A percentile compares a stretch with the other conserved stretches of the same genome.
These are phyloP conservation scores for Saprolegnia diclina DNA, from an alignment of 352 stramenopile species.

Conservation along the genomic window DNA sequence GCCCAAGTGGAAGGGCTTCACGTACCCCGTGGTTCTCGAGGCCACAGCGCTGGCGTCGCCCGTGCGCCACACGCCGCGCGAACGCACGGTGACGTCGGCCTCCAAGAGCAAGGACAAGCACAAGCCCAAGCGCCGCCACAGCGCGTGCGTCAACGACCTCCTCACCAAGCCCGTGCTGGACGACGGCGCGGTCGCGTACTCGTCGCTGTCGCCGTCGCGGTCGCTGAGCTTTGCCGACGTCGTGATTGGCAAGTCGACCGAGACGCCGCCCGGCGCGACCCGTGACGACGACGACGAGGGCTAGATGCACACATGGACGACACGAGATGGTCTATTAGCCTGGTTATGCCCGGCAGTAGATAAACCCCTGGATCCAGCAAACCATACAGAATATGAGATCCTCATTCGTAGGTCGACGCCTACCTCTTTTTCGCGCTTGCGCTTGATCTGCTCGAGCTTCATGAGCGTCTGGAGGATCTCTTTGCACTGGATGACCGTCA, in stretches of 20 bases:
- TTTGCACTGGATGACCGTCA: slow-evolving; percentile 81
- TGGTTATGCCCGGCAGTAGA: slow-evolving; percentile 5
- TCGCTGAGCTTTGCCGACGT: slow-evolving; percentile 85
- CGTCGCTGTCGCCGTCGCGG: slow-evolving; percentile 35
- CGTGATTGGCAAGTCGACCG: slow-evolving; percentile 40
- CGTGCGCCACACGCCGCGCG: slow-evolving; percentile 15
- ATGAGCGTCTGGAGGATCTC: slow-evolving; percentile 84
- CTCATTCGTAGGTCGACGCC: too few relatives aligned
- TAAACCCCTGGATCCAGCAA: slow-evolving; percentile 12
- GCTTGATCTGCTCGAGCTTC: slow-evolving; percentile 73
- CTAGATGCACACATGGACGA: too few relatives aligned
- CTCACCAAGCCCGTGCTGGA: slow-evolving; percentile 37
- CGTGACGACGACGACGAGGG: not conserved
- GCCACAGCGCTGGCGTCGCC: slow-evolving; percentile 23
- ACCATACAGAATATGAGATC: not conserved
- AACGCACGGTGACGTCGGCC: not conserved
- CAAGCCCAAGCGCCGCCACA: slow-evolving; percentile 45
- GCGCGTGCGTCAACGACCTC: slow-evolving; percentile 60
- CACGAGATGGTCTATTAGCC: not conserved
- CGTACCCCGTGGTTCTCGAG: slow-evolving; percentile 19
- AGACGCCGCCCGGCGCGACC: not conserved
- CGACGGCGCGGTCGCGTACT: not conserved
- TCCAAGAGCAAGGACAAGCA: slow-evolving; percentile 30
- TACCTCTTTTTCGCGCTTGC: slow-evolving; percentile 68
- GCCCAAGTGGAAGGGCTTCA: slow-evolving; percentile 23